A percentile compares a stretch with the other conserved stretches of the same genome.
These are phyloP conservation scores for Calonectria honghensis DNA, from an alignment of 2,329 filamentous ascomycete species.

Conservation along the genomic window DNA sequence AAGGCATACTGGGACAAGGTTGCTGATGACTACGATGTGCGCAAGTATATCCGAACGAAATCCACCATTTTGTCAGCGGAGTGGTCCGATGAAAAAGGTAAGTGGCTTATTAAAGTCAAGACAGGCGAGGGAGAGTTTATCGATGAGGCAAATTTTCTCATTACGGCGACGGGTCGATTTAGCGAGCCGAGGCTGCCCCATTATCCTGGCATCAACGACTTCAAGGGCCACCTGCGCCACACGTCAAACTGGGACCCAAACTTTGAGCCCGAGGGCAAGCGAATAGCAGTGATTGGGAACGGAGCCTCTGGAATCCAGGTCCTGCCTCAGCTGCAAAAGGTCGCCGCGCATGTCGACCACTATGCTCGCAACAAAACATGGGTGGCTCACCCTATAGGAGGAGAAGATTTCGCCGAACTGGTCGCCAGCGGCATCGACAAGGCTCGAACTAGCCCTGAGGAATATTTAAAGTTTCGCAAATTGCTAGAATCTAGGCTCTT, in stretches of 20 bases:
- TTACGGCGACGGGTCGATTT: conserved; percentile 15
- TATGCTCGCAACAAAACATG: conserved; percentile 33
- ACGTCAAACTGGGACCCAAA: conserved; percentile 29
- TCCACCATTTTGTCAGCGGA: conserved; percentile 4
- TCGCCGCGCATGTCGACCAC: conserved; percentile 19
- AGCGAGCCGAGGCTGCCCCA: conserved; percentile 26
- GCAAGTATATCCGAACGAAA: conserved; percentile 15
- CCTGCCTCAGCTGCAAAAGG: conserved; percentile 24
- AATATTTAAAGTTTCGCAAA: conserved; percentile 32
- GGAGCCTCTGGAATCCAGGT: conserved; percentile 30
- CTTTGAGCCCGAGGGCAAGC: conserved; percentile 27
- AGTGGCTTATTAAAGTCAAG: conserved; percentile 23
- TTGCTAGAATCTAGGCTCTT: conserved; percentile 13
- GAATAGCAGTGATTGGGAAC: conserved; percentile 28
- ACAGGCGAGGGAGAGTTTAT: conserved; percentile 1
- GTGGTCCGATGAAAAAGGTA: conserved; percentile 26
- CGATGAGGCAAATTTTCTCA: conserved; percentile 32
- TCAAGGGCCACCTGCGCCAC: conserved; percentile 23
- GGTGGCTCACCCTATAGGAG: conserved; percentile 31
- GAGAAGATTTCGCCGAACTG: conserved; percentile 27
- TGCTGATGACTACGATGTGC: conserved; percentile 24
- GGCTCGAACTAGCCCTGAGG: conserved; percentile 24
- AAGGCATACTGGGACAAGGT: conserved; percentile 24
- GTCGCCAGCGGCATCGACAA: conserved; percentile 26
- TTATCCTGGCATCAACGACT: conserved; percentile 29